These are phyloP conservation scores for Colletotrichum camelliae DNA, from an alignment of 2,329 filamentous ascomycete species.

Conservation along the genomic window DNA sequence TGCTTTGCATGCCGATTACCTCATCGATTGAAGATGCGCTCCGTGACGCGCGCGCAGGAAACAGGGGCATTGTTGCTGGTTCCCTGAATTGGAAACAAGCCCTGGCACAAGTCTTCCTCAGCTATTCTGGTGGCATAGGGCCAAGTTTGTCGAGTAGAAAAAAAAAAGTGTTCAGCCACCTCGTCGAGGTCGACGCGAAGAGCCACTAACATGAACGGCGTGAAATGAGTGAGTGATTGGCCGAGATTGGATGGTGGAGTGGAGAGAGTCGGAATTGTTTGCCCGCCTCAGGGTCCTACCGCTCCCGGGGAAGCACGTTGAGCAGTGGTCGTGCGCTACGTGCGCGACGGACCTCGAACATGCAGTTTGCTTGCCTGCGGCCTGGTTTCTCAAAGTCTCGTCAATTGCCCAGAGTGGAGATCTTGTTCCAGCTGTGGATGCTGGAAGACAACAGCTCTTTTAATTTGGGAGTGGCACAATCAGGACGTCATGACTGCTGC, in stretches of 20 bases:
- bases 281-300: conserved; percentile 13
- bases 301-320: conserved; percentile 11
- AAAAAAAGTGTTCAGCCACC: conserved; percentile 2
- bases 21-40: neutral
- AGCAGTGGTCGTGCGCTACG: neutral
- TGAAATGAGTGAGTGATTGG: neutral
- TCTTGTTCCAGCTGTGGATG: neutral
- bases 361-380: neutral
- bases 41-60: neutral
- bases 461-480: neutral
- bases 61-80: neutral
- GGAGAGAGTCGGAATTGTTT: neutral
- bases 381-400: neutral
- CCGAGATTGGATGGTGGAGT: neutral
- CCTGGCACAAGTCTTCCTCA: neutral
- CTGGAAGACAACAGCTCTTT: neutral
- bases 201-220: conserved; percentile 13
- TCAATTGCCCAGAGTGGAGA: neutral
- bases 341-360: neutral
- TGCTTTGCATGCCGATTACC: neutral
- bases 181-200: neutral
- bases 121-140: neutral
- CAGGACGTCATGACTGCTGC: neutral
- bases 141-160: neutral
- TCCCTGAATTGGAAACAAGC: neutral